These are phyloP conservation scores for Dryas octopetala DNA, from an alignment of 306 rosid genomes.

Conservation along the genomic window DNA sequence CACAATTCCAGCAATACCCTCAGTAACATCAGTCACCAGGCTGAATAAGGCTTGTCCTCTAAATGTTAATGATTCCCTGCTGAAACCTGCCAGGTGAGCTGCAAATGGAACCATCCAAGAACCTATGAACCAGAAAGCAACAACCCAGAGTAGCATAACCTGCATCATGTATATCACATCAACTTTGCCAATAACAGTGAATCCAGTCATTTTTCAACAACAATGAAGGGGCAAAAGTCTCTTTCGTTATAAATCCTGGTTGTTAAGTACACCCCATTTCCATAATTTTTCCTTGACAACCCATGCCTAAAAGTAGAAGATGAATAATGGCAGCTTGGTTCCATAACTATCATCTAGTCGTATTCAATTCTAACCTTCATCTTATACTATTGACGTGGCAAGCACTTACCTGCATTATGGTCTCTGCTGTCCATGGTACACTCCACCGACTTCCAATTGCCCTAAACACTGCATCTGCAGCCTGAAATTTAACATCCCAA, in stretches of 20 bases:
- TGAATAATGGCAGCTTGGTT: background rate
- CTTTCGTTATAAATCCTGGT: background rate
- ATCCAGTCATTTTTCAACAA: background rate
- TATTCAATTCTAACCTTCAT: constrained; percentile 2
- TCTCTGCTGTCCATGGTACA: constrained; percentile 89
- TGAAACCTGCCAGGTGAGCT: constrained; percentile 74
- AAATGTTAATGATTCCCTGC: constrained; percentile 70
- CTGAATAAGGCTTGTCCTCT: constrained; percentile 90
- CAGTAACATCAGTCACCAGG: constrained; percentile 82
- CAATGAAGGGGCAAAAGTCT: background rate
- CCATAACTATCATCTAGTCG: background rate
- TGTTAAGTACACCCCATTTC: background rate
- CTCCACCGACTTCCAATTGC: constrained; percentile 70
- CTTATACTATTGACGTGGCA: constrained; percentile 14
- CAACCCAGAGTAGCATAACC: constrained; percentile 98
- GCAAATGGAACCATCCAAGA: constrained; percentile 89
- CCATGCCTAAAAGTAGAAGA: constrained; percentile 1
- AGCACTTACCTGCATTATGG: constrained; percentile 74
- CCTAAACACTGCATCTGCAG: constrained; percentile 43
- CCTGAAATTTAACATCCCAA: constrained; percentile 43
- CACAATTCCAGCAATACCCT: constrained; percentile 82
- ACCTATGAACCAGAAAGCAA: constrained; percentile 91
- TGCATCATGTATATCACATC: constrained; percentile 32
- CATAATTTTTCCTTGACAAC: background rate
- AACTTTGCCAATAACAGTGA: constrained; percentile 2